Evolutionary conservation across 352 stramenopile species (phyloP), one percentile per base, ranked within the genome.

Genomic region (Phytophthora rubi): DNA sequence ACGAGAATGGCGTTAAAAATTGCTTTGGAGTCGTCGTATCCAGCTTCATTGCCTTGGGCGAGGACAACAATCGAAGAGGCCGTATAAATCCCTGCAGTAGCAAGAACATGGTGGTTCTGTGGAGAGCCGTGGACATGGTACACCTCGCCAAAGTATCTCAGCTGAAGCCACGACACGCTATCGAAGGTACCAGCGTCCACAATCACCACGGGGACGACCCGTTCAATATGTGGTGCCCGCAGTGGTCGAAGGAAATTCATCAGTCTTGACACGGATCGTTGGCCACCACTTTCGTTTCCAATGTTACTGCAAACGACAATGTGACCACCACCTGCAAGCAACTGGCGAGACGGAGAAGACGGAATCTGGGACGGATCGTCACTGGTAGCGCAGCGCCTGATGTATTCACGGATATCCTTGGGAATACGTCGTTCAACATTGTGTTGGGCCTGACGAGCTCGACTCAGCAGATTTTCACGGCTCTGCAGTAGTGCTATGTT

Each of bases 1-100:
- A 96, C 74, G 15, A 96, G 76, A 48, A 94, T 94, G 4, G 88
- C 87, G 51, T 94, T 96, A 59, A 96, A 94, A 26, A 96, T 93
- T 6, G 86, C 85, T 64, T 94, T 94, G 0, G 88, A 94, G 69
- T 96, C 88, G 65, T 93, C 83, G 28, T 92, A 90, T 2, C 83
- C 86, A 26, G 80, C 68, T 54, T 90, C 79, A 4, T 81, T 91
- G 15, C 88, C 88, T 69, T 96, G 88, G 1, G 88, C 86, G 2
- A 96, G 68, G 6, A 96, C 86, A 1, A 96, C 85, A 55, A 96
- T 91, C 0, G 88, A 82, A 16, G 86, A 96, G 0, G 88, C 86
- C 0, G 83, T 83, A 56, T 96, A 94, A n/a, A 96, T 84, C 1
- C 88, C 88, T 16, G 88, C 88, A 45, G 73, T 77, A 9, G 86